Evolutionary conservation across 305 asterid species (phyloP).

Genomic region (Ilex paraguariensis): DNA sequence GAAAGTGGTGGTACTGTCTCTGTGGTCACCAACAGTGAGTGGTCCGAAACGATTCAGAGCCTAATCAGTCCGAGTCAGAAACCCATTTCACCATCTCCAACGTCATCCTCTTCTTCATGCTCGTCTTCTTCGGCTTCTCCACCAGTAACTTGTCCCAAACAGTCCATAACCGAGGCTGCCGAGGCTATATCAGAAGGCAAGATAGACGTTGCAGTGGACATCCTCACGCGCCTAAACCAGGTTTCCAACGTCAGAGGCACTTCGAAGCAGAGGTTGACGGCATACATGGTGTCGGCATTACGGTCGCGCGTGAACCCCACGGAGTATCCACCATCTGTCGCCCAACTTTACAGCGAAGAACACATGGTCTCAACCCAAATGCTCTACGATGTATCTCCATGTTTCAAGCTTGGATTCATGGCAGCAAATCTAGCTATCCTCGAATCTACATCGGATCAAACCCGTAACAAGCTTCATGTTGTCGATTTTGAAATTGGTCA

Average conservation of each 20-base stretch:
- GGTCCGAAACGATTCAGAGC: slow-evolving; percentile 58
- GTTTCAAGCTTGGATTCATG: slow-evolving; percentile 86
- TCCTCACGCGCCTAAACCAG: slow-evolving; percentile 78
- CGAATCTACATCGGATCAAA: slow-evolving; percentile 46
- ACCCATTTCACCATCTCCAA: slow-evolving; percentile 54
- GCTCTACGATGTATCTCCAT: slow-evolving; percentile 60
- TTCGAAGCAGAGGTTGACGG: slow-evolving; percentile 57
- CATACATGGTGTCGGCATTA: slow-evolving; percentile 61
- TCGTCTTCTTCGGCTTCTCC: slow-evolving; percentile 71
- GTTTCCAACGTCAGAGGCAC: slow-evolving; percentile 47
- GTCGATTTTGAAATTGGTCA: slow-evolving; percentile 74
- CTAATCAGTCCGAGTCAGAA: slow-evolving; percentile 33
- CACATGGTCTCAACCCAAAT: slow-evolving; percentile 42
- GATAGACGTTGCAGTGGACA: slow-evolving; percentile 45
- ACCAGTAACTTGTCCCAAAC: slow-evolving; percentile 47
- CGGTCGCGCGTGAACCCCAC: slow-evolving; percentile 53
- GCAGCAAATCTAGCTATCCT: slow-evolving; percentile 78
- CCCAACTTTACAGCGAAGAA: slow-evolving; percentile 40
- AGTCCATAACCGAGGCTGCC: slow-evolving; percentile 55
- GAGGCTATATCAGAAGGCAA: slow-evolving; percentile 57
- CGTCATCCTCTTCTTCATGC: slow-evolving; percentile 67
- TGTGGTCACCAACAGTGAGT: slow-evolving; percentile 61
- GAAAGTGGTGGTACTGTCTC: slow-evolving; percentile 40
- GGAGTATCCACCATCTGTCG: slow-evolving; percentile 29
- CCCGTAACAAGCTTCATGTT: slow-evolving; percentile 44